These are phyloP conservation scores for Gnetum montanum DNA, from an alignment of 75 land plant genomes.

Conservation along the genomic window DNA sequence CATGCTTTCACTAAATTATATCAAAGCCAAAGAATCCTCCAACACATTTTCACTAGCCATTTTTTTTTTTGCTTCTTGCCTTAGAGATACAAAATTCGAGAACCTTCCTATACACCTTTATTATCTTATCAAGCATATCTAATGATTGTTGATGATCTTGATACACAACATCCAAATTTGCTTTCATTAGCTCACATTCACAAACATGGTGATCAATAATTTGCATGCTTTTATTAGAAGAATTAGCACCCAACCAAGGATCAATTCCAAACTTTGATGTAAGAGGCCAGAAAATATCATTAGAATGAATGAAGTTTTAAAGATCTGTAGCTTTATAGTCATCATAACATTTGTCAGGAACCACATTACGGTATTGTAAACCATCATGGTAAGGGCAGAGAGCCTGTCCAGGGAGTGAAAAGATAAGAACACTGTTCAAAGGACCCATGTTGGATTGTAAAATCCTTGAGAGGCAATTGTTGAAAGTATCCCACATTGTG, in stretches of 20 bases:
- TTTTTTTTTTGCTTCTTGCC: too few species aligned
- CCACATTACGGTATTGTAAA: too few species aligned
- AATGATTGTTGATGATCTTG: constrained; percentile 16
- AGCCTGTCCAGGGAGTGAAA: background rate
- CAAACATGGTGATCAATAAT: constrained; percentile 2
- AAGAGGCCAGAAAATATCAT: too few species aligned
- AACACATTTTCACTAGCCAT: too few species aligned
- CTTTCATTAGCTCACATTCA: constrained; percentile 14
- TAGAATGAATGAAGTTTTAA: too few species aligned
- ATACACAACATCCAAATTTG: constrained; percentile 6
- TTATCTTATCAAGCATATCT: constrained; percentile 20
- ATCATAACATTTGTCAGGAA: too few species aligned
- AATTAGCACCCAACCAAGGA: too few species aligned
- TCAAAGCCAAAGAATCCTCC: too few species aligned
- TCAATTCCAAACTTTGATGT: too few species aligned
- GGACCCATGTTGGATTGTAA: constrained; percentile 30
- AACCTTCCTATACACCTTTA: constrained; percentile 1
- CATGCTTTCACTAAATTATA: too few species aligned
- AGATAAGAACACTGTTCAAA: constrained; percentile 15
- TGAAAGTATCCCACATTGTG: constrained; percentile 47
- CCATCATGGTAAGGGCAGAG: background rate
- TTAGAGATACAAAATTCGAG: background rate
- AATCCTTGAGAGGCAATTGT: constrained; percentile 22
- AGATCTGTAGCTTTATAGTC: too few species aligned
- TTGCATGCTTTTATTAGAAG: too few species aligned